phyloP scores from a whole-genome alignment of 75 land plant genomes.

The Cunninghamia lanceolata region DNA sequence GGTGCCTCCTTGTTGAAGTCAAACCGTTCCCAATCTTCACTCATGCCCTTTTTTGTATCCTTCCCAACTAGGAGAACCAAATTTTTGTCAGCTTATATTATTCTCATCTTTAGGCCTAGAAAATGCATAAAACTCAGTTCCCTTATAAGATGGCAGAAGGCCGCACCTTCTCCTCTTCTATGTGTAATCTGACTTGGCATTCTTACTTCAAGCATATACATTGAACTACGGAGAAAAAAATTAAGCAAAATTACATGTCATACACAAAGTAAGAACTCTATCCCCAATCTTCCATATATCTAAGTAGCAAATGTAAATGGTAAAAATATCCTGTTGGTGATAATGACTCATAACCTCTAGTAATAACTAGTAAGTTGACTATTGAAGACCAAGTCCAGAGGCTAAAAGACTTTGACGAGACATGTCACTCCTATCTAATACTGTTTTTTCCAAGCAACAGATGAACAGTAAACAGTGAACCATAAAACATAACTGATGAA shows the following conservation, averaged over 20 bases:
- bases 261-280: not conserved
- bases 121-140: slow-evolving; percentile 3
- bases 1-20: slow-evolving; percentile 93
- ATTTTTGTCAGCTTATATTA: not conserved
- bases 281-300: no score
- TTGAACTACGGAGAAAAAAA: not conserved
- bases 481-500: not conserved
- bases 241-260: not conserved
- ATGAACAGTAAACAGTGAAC: not conserved
- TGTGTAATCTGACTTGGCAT: not conserved
- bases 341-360: not conserved
- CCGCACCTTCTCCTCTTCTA: not conserved
- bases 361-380: not conserved
- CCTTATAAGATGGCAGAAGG: not conserved
- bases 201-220: not conserved
- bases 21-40: slow-evolving; percentile 87
- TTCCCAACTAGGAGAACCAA: slow-evolving; percentile 50
- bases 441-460: not conserved
- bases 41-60: slow-evolving; percentile 59
- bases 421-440: not conserved
- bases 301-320: not conserved
- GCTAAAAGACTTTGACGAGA: not conserved
- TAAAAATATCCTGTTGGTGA: not conserved
- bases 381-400: not conserved
- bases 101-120: not conserved